Base-by-base conservation (phyloP, 2,329 filamentous ascomycete genomes). In the Aotearoamyces nothofagi region DNA sequence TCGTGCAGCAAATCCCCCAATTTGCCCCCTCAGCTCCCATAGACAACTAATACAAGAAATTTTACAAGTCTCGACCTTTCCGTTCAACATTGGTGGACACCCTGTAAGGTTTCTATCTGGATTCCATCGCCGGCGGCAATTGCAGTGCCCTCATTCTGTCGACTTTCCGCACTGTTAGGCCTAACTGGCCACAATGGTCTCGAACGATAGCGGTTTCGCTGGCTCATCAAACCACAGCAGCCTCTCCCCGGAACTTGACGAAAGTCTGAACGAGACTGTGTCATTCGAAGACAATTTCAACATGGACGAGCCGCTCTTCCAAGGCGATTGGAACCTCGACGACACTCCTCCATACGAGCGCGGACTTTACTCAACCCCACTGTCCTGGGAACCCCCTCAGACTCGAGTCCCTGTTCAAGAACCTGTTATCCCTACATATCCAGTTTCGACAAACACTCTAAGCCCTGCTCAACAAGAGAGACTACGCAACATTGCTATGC, bases 401-500 rank as follows among this genome's bases (percentile, higher is more conserved):
- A 17, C 25, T 12, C 12, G 23, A 17, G 5, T 17, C 5, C 27
- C 14, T 4, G 16, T 27, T 13, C 16, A 27, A 20, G 22, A 30
- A n/a, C 24, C 26, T 5, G 9, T 22, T 11, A 11, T 20, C 23
- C 6, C 24, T n/a, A 6, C 17, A 10, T 15, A 27, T 5, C 20
- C n/a, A 15, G 22, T 22, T n/a, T 4, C 11, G 5, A 20, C 44
- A 9, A 14, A 22, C 33, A 47, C 45, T 9, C 49, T 73, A 29
- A 70, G 63, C 19, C 60, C 60, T 19, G 64, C 65, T 17, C 60
- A 69, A 45, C 63, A 68, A 42, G 65, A 70, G 43, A 60, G 63
- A 43, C 56, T 77, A 15, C 62, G 63, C 37, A 66, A 58, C 36
- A 74, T 75, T 43, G 69, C 70, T 40, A 76, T 76, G 69, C 71